Evolutionary conservation across 345 rosid species (phyloP), one percentile per base, ranked within the genome.

Genomic region (Turnera subulata): DNA sequence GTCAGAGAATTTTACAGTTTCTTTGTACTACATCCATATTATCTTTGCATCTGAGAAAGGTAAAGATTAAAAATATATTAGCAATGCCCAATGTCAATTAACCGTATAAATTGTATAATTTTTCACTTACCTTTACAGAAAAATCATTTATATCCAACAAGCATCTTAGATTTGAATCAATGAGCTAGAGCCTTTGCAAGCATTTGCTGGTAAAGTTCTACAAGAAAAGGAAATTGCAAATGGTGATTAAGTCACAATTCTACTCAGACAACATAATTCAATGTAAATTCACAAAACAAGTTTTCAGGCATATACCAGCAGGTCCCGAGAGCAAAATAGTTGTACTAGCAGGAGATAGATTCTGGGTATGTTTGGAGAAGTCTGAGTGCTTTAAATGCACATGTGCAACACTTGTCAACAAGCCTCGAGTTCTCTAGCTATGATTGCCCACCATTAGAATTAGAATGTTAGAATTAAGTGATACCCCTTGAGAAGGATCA

Each of bases 101-200:
- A 11, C 6, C 17, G 15, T 20, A 38, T 11, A 37, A 23, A 16
- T n/a, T 50, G 21, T 18, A 20, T 16, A 19, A 24, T 33, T 29
- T 37, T 20, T 29, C 8, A 17, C 71, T 64, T 50, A 81, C 99
- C 91, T 82, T 93, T 6, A 89, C 73, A 33, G 97, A 91, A 70
- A 93, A 89, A 45, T 87, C 97, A 3, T 84, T 81, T 10, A 80
- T 82, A 70, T 89, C 99, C 64, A 93, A 66, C 64, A 93, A 93
- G 83, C 78, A 93, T 72, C 77, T 93, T 89, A 53, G 97, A 83
- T 40, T 87, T 96, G 3, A 93, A 93, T 82, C 66, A 89, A 78
- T 89, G 99, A 6, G 99, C 90, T 53, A 93, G 61, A 58, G 99
- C 99, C 77, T 81, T 89, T 43, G 97, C 96, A 61, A 93, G 90